Evolutionary conservation across 2,329 filamentous ascomycete genomes (phyloP).

Genomic region (Xylariaceae sp.): DNA sequence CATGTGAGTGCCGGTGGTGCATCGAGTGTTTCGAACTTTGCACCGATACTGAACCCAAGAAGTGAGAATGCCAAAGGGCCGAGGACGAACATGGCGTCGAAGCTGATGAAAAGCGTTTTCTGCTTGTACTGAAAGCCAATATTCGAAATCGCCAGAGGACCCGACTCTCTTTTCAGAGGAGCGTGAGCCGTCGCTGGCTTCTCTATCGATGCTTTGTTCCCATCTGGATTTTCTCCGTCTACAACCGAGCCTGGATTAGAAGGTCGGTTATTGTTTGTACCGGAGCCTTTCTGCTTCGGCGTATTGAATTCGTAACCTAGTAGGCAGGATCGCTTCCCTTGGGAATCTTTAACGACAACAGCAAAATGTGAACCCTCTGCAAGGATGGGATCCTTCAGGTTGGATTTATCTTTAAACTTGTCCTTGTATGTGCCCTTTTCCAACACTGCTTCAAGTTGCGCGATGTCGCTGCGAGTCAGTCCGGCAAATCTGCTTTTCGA

Average conservation of each 20-base stretch:
- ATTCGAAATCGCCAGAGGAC: conserved; percentile 35
- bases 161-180: conserved; percentile 29
- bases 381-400: neutral
- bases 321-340: conserved; percentile 14
- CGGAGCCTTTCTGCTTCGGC: too few relatives aligned
- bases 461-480: neutral
- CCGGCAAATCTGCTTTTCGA: neutral
- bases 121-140: conserved; percentile 36
- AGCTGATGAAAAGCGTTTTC: conserved; percentile 27
- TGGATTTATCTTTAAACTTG: neutral
- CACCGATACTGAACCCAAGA: conserved; percentile 33
- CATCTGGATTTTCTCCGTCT: neutral
- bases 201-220: neutral
- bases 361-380: conserved; percentile 23
- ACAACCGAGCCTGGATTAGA: neutral
- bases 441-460: neutral
- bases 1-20: conserved; percentile 12
- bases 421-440: neutral
- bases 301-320: conserved; percentile 27
- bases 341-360: conserved; percentile 18
- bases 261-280: conserved; percentile 6
- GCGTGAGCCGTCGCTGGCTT: conserved; percentile 11
- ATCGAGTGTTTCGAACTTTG: conserved; percentile 17
- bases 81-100: conserved; percentile 36
- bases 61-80: conserved; percentile 36